These are phyloP conservation scores for Russula abietina DNA, from an alignment of 768 basidiomycete species.

Conservation along the genomic window DNA sequence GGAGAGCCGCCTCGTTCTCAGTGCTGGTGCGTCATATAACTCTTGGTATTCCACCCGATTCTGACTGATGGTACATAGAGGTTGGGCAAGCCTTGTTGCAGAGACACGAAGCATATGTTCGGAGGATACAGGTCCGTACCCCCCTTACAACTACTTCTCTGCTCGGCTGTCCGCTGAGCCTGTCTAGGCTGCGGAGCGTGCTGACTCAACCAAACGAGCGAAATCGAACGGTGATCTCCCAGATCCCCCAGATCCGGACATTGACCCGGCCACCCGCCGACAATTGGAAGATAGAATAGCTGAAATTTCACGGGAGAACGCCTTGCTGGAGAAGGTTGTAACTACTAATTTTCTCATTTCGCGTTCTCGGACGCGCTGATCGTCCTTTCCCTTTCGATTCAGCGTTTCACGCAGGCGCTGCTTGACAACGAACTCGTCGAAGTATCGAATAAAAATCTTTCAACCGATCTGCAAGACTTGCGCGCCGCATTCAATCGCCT, in stretches of 20 bases:
- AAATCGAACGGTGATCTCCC: slow-evolving; percentile 8
- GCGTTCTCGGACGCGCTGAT: slow-evolving; percentile 12
- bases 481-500: slow-evolving; percentile 60
- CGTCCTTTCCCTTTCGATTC: slow-evolving; percentile 6
- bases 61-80: slow-evolving; percentile 42
- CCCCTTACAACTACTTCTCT: slow-evolving; percentile 7
- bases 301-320: slow-evolving; percentile 49
- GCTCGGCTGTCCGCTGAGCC: background rate
- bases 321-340: slow-evolving; percentile 52
- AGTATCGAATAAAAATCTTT: slow-evolving; percentile 63
- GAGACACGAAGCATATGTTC: slow-evolving; percentile 80
- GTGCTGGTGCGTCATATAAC: slow-evolving; percentile 61
- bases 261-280: slow-evolving; percentile 20
- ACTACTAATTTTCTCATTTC: background rate
- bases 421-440: slow-evolving; percentile 80
- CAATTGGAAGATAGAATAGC: slow-evolving; percentile 35
- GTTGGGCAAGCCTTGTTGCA: slow-evolving; percentile 85
- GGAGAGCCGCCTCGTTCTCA: slow-evolving; percentile 72
- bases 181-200: slow-evolving; percentile 25
- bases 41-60: background rate
- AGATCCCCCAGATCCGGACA: slow-evolving; percentile 15
- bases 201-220: background rate
- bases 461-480: slow-evolving; percentile 72
- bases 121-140: slow-evolving; percentile 51
- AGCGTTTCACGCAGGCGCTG: slow-evolving; percentile 75